phyloP scores from a whole-genome alignment of 495 filamentous ascomycete species.

The Staphylotrichum tortipilum region DNA sequence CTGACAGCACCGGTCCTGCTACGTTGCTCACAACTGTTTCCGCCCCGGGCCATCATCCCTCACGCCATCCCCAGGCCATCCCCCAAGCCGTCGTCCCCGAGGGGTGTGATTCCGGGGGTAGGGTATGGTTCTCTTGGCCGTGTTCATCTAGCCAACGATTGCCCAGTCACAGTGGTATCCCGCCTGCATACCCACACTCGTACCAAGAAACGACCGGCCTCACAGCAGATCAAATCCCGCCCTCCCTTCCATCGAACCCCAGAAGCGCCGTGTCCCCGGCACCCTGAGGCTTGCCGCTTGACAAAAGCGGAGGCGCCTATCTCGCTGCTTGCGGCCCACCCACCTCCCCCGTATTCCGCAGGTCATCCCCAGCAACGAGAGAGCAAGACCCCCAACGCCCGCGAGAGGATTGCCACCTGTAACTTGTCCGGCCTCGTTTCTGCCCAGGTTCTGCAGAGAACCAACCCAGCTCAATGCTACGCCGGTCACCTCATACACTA shows the following conservation, averaged over 20 bases:
- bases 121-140: conserved; percentile 15
- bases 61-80: too few species aligned
- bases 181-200: conserved; percentile 21
- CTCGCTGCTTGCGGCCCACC: conserved; percentile 3
- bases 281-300: conserved; percentile 8
- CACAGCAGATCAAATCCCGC: conserved; percentile 13
- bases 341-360: too few species aligned
- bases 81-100: not conserved
- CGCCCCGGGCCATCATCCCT: conserved; percentile 8
- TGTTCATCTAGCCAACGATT: conserved; percentile 16
- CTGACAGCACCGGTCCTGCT: not conserved
- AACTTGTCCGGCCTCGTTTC: conserved; percentile 10
- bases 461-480: conserved; percentile 12
- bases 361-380: too few species aligned
- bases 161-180: conserved; percentile 17
- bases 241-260: conserved; percentile 12
- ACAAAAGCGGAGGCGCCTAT: not conserved
- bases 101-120: conserved; percentile 9
- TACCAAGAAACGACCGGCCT: conserved; percentile 16
- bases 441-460: conserved; percentile 15
- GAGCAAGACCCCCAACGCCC: too few species aligned
- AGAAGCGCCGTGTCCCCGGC: conserved; percentile 13
- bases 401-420: conserved; percentile 19
- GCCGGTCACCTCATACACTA: not conserved
- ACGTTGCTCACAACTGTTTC: conserved; percentile 6